A percentile compares a stretch with the other conserved stretches of the same genome.
phyloP scores from a whole-genome alignment of 805 yeast genomes.

The Suhomyces xylopsoci region DNA sequence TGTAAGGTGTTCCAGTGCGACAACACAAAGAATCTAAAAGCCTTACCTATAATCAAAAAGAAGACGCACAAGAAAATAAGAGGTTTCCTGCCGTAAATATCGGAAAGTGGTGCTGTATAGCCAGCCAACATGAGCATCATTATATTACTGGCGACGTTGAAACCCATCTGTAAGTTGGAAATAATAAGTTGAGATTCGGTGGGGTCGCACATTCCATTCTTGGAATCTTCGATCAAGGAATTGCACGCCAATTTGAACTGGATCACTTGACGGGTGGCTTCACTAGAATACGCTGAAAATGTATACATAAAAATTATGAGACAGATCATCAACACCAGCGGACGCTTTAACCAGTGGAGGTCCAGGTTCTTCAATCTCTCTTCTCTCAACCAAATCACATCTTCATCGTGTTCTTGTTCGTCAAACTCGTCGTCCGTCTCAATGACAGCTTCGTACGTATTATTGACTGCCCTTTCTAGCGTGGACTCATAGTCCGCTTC shows the following conservation, averaged over 20 bases:
- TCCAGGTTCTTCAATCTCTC: constrained; percentile 40
- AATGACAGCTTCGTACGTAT: constrained; percentile 41
- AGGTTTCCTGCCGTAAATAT: constrained; percentile 8
- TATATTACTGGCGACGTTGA: background rate
- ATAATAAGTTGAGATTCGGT: constrained; percentile 5
- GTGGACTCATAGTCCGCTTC: constrained; percentile 2
- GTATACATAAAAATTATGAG: constrained; percentile 40
- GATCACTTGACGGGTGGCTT: constrained; percentile 40
- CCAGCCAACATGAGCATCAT: constrained; percentile 5
- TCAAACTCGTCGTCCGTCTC: constrained; percentile 33
- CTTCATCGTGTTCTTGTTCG: constrained; percentile 36
- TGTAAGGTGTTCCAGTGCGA: background rate
- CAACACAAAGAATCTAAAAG: background rate
- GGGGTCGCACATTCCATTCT: constrained; percentile 10
- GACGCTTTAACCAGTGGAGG: constrained; percentile 54
- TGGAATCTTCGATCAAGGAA: constrained; percentile 10
- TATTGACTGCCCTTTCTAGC: constrained; percentile 31
- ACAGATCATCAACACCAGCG: constrained; percentile 52
- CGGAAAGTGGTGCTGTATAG: constrained; percentile 8
- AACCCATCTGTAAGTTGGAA: constrained; percentile 6
- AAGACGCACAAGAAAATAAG: constrained; percentile 3
- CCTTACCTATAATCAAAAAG: background rate
- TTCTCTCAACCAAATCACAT: constrained; percentile 46
- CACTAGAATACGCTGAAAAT: constrained; percentile 37
- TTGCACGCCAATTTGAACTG: constrained; percentile 30